Evolutionary conservation across 768 basidiomycete species (phyloP).

Genomic region (Lenzites betulinus): DNA sequence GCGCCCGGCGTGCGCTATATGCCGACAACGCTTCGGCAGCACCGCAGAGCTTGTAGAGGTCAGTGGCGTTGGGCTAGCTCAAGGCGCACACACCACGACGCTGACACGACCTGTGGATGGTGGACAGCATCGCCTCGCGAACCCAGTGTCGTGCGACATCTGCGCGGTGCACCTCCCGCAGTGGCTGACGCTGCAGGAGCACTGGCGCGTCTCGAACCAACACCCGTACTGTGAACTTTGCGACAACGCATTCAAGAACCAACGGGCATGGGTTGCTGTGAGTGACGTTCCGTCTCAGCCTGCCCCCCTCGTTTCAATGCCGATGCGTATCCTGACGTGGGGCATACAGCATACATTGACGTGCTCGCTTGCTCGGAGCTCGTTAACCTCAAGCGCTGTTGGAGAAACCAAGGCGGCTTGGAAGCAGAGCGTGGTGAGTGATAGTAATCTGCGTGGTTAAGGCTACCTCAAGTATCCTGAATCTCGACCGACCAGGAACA

Average conservation of each 20-base stretch:
- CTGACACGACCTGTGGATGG: not conserved
- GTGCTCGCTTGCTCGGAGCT: not conserved
- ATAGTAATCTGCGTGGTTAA: not conserved
- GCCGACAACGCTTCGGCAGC: not conserved
- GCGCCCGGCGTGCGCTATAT: not conserved
- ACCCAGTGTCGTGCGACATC: not conserved
- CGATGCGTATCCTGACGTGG: not conserved
- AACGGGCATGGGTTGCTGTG: not conserved
- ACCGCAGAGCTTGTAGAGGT: not conserved
- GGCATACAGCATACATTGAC: not conserved
- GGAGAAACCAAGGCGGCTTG: not conserved
- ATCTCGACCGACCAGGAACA: not conserved
- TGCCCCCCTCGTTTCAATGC: not conserved
- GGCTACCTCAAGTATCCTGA: not conserved
- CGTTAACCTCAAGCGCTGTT: not conserved
- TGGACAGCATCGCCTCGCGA: conserved; percentile 1
- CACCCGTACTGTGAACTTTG: conserved; percentile 9
- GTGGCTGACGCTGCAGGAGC: not conserved
- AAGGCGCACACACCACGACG: not conserved
- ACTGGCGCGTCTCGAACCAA: conserved; percentile 3
- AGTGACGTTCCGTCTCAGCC: not conserved
- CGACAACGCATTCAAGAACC: not conserved
- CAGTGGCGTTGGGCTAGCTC: not conserved
- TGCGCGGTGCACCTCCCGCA: conserved; percentile 2
- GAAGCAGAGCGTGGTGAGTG: not conserved